Percentiles rank a stretch among this genome's conserved stretches.
Evolutionary conservation across 805 yeast genomes (phyloP).

Genomic region (Kuraishia hungarica): DNA sequence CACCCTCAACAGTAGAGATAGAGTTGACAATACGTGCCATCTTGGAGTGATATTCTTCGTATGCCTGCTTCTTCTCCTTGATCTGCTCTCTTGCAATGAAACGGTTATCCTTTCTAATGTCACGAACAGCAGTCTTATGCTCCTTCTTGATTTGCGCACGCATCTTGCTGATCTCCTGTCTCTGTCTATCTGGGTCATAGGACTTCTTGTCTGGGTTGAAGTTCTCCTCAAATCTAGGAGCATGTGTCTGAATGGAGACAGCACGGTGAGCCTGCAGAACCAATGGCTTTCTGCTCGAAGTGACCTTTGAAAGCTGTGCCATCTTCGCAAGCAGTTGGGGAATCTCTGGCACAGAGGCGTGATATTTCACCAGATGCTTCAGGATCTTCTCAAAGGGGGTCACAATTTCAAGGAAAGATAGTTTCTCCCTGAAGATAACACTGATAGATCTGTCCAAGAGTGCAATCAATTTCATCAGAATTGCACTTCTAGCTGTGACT

Average conservation of each 20-base stretch:
- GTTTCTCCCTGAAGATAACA: conserved; percentile 50
- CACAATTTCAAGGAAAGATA: conserved; percentile 53
- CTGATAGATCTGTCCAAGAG: conserved; percentile 23
- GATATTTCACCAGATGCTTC: conserved; percentile 26
- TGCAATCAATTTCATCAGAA: conserved; percentile 25
- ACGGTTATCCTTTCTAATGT: conserved; percentile 79
- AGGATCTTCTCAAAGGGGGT: conserved; percentile 37
- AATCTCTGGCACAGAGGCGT: conserved; percentile 26
- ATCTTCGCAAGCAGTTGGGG: conserved; percentile 33
- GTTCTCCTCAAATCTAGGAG: conserved; percentile 92
- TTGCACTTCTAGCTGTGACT: conserved; percentile 8
- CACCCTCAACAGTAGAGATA: conserved; percentile 90
- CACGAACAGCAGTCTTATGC: conserved; percentile 79
- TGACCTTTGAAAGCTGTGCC: conserved; percentile 38
- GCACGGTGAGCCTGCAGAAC: conserved; percentile 78
- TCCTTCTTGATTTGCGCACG: conserved; percentile 85
- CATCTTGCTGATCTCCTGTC: conserved; percentile 79
- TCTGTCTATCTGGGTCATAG: conserved; percentile 72
- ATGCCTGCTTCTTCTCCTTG: conserved; percentile 63
- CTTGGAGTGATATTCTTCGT: conserved; percentile 78
- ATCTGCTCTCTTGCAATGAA: conserved; percentile 85
- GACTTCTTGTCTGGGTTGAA: conserved; percentile 94
- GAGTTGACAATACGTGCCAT: conserved; percentile 82
- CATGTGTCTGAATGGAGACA: conserved; percentile 71
- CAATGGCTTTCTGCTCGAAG: conserved; percentile 58